Percentiles rank a stretch among this genome's conserved stretches.
Conservation (phyloP, 2,329 filamentous ascomycete genomes). For the Pleoardoris graminearum region DNA sequence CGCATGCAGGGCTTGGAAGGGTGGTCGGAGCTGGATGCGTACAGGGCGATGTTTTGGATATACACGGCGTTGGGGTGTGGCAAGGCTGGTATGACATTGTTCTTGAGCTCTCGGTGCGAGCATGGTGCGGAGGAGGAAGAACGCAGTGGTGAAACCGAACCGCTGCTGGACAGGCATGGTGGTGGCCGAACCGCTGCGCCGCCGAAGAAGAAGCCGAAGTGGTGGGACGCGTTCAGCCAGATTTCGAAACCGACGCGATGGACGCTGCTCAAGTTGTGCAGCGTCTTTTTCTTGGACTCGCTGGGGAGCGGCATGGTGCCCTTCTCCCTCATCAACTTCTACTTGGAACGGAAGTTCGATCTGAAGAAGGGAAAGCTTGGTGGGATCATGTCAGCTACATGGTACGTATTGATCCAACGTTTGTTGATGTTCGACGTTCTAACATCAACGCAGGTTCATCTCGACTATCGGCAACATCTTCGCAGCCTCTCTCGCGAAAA, state of each 20-base stretch:
- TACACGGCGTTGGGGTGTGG: slow-evolving; percentile 48
- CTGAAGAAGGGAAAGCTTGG: slow-evolving; percentile 58
- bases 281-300: slow-evolving; percentile 70
- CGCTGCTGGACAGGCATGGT: slow-evolving; percentile 24
- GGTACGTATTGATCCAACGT: slow-evolving; percentile 19
- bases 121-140: slow-evolving; percentile 15
- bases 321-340: slow-evolving; percentile 54
- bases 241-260: slow-evolving; percentile 61
- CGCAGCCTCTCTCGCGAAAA: slow-evolving; percentile 60
- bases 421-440: not conserved
- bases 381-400: slow-evolving; percentile 56
- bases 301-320: slow-evolving; percentile 71
- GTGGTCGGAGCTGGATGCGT: slow-evolving; percentile 46
- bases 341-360: slow-evolving; percentile 61
- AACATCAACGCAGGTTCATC: slow-evolving; percentile 25
- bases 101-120: slow-evolving; percentile 47
- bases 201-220: slow-evolving; percentile 19
- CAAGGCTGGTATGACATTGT: slow-evolving; percentile 45
- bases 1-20: slow-evolving; percentile 31
- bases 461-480: slow-evolving; percentile 39
- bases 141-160: slow-evolving; percentile 25
- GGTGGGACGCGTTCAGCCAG: slow-evolving; percentile 51
- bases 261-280: slow-evolving; percentile 64
- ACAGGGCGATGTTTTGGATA: slow-evolving; percentile 48
- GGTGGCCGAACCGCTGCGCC: not conserved